Percentiles rank a stretch among this genome's conserved stretches.
These are phyloP conservation scores for Chloris gayana DNA, from an alignment of 176 grass and related monocot genomes.

Conservation along the genomic window DNA sequence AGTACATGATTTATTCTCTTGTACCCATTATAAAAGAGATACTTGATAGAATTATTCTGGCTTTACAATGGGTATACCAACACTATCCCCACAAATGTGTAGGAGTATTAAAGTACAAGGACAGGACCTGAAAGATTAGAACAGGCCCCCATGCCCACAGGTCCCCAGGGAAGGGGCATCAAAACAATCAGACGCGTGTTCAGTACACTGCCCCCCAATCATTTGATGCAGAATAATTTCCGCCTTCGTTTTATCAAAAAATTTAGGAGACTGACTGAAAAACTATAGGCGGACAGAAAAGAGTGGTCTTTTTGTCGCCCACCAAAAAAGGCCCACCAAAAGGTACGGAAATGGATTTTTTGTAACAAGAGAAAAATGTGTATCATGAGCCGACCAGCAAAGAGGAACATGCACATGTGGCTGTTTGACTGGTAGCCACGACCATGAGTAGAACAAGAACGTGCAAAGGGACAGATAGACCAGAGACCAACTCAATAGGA, in stretches of 20 bases:
- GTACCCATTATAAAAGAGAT: background rate
- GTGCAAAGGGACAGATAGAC: background rate
- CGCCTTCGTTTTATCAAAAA: background rate
- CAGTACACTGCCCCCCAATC: slow-evolving; percentile 51
- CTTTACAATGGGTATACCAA: no score
- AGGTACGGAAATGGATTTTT: slow-evolving; percentile 39
- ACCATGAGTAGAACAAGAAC: background rate
- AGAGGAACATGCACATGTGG: slow-evolving; percentile 24
- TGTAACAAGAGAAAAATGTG: background rate
- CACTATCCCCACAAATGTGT: no score
- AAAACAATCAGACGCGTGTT: slow-evolving; percentile 23
- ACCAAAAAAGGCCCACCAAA: slow-evolving; percentile 40
- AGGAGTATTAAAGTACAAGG: slow-evolving; percentile 28
- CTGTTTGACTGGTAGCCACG: slow-evolving; percentile 1
- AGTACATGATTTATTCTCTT: no score
- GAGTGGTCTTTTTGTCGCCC: background rate
- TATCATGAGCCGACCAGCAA: slow-evolving; percentile 7
- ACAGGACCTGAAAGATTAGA: slow-evolving; percentile 21
- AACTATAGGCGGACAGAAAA: slow-evolving; percentile 22
- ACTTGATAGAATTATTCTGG: background rate
- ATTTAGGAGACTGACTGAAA: background rate
- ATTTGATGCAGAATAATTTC: slow-evolving; percentile 43
- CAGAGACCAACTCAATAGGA: background rate
- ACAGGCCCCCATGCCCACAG: slow-evolving; percentile 31
- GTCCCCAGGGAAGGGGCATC: slow-evolving; percentile 12